Evolutionary conservation across 805 yeast species (phyloP).

Genomic region (Yamadazyma endophytica): DNA sequence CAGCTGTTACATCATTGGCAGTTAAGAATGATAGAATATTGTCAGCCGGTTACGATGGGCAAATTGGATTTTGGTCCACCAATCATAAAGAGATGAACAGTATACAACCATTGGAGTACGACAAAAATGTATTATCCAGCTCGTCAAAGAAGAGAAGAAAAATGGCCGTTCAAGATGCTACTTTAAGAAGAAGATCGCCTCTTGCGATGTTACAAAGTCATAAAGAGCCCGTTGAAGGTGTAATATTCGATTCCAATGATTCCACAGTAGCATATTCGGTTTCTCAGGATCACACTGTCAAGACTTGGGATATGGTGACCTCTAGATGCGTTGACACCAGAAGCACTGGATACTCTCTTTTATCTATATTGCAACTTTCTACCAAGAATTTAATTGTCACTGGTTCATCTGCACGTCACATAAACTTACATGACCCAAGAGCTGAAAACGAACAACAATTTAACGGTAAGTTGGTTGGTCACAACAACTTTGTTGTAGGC

Average conservation of each 20-base stretch:
- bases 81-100: slow-evolving; percentile 76
- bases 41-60: slow-evolving; percentile 79
- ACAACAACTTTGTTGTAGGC: slow-evolving; percentile 83
- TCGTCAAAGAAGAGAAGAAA: slow-evolving; percentile 87
- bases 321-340: slow-evolving; percentile 81
- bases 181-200: slow-evolving; percentile 78
- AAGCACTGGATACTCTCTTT: slow-evolving; percentile 78
- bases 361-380: slow-evolving; percentile 69
- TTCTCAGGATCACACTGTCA: slow-evolving; percentile 91
- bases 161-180: slow-evolving; percentile 70
- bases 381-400: slow-evolving; percentile 70
- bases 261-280: slow-evolving; percentile 85
- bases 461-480: slow-evolving; percentile 70
- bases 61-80: slow-evolving; percentile 87
- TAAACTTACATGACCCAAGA: slow-evolving; percentile 90
- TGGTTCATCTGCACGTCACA: slow-evolving; percentile 98
- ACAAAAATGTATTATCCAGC: slow-evolving; percentile 54
- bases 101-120: slow-evolving; percentile 42
- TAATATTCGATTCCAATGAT: slow-evolving; percentile 70
- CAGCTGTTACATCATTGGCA: slow-evolving; percentile 75
- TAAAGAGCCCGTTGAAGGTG: slow-evolving; percentile 81
- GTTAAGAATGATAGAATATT: slow-evolving; percentile 61
- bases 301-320: slow-evolving; percentile 95
- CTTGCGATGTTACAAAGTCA: slow-evolving; percentile 77
- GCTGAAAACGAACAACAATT: slow-evolving; percentile 57